Conservation (phyloP, 2,329 filamentous ascomycete species). For the Aspergillus viridinutans region DNA sequence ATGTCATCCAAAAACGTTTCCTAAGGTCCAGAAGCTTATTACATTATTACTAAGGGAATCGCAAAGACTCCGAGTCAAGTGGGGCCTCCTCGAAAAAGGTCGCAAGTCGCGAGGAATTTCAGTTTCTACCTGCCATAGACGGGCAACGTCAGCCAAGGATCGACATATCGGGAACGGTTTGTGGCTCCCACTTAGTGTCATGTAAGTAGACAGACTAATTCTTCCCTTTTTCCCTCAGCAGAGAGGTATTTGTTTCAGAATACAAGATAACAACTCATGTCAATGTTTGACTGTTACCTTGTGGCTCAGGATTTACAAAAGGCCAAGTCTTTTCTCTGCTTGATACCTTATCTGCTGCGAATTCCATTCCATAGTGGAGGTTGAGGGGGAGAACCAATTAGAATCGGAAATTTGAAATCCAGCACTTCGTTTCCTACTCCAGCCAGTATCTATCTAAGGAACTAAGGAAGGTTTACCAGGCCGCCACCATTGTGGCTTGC, state of each 20-base stretch:
- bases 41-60: background rate
- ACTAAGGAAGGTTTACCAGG: background rate
- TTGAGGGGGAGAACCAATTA: background rate
- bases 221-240: background rate
- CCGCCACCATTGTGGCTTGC: background rate
- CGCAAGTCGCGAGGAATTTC: background rate
- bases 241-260: background rate
- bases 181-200: background rate
- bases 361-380: background rate
- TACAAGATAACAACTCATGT: background rate
- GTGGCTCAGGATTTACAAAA: background rate
- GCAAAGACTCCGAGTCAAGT: background rate
- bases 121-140: background rate
- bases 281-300: background rate
- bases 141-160: conserved; percentile 14
- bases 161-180: conserved; percentile 9
- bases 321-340: background rate
- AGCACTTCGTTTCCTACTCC: background rate
- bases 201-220: background rate
- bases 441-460: background rate
- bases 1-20: too few species aligned
- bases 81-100: background rate
- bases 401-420: background rate
- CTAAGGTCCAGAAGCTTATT: too few species aligned
- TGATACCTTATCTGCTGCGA: background rate